Percentiles rank a stretch among this genome's conserved stretches.
phyloP scores from a whole-genome alignment of 1,284 basidiomycete species.

The Fomitopsis pinicola region DNA sequence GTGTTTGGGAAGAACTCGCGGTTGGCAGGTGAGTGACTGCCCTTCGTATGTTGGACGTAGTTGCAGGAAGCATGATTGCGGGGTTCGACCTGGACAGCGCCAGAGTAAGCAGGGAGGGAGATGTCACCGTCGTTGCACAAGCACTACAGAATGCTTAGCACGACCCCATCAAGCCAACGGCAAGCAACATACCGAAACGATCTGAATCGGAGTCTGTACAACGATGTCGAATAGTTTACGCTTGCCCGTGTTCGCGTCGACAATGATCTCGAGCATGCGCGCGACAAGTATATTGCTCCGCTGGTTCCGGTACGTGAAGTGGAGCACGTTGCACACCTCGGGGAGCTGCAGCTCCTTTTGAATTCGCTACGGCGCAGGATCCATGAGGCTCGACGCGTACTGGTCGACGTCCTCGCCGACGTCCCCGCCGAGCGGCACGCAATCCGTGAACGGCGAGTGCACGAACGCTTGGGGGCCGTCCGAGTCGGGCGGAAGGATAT shows the following conservation, averaged over 20 bases:
- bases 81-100: slow-evolving; percentile 9
- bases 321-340: slow-evolving; percentile 50
- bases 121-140: slow-evolving; percentile 77
- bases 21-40: slow-evolving; percentile 5
- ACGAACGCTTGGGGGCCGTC: slow-evolving; percentile 50
- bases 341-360: slow-evolving; percentile 55
- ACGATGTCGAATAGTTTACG: slow-evolving; percentile 89
- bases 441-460: slow-evolving; percentile 48
- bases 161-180: background rate
- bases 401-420: no score
- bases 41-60: slow-evolving; percentile 1
- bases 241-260: slow-evolving; percentile 67
- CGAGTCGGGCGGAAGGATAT: slow-evolving; percentile 66
- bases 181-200: slow-evolving; percentile 64
- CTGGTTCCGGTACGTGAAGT: slow-evolving; percentile 82
- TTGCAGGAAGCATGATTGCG: background rate
- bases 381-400: slow-evolving; percentile 61
- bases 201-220: slow-evolving; percentile 77
- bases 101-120: slow-evolving; percentile 67
- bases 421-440: slow-evolving; percentile 42
- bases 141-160: slow-evolving; percentile 42
- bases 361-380: slow-evolving; percentile 73
- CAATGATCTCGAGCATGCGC: slow-evolving; percentile 78
- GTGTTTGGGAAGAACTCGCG: slow-evolving; percentile 8
- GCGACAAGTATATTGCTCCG: slow-evolving; percentile 76